phyloP scores from a whole-genome alignment of 768 basidiomycete species.

The Leccinum uliginosum region DNA sequence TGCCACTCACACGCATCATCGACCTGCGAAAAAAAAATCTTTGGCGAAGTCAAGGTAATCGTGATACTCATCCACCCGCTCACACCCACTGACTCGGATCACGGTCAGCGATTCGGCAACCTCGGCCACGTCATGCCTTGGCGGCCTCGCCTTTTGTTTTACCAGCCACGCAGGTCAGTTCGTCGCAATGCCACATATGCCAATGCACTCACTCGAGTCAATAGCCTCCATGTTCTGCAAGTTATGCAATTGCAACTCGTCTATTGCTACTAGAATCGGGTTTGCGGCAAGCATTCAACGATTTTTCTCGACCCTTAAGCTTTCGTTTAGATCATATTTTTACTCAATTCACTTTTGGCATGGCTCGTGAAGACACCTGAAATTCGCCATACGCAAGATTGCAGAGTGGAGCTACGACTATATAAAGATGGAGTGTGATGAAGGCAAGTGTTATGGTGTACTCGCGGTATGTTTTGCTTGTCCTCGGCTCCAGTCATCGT shows the following conservation, averaged over 20 bases:
- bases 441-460: conserved; percentile 93
- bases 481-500: background rate
- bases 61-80: background rate
- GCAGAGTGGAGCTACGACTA: conserved; percentile 95
- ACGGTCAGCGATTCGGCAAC: conserved; percentile 75
- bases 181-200: background rate
- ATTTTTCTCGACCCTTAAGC: background rate
- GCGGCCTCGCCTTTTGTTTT: conserved; percentile 79
- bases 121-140: conserved; percentile 86
- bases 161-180: conserved; percentile 76
- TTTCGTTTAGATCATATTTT: conserved; percentile 83
- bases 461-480: conserved; percentile 64
- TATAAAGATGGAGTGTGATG: conserved; percentile 95
- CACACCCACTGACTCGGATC: background rate
- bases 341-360: no score
- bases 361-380: conserved; percentile 91
- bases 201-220: background rate
- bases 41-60: conserved; percentile 81
- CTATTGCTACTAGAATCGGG: conserved; percentile 94
- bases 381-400: conserved; percentile 79
- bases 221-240: conserved; percentile 95
- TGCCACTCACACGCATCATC: conserved; percentile 85
- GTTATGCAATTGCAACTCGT: conserved; percentile 98
- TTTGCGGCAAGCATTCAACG: conserved; percentile 66
- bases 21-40: conserved; percentile 91